These are phyloP conservation scores for Eurotiales sp. DNA, from an alignment of 2,329 filamentous ascomycete species.

Conservation along the genomic window DNA sequence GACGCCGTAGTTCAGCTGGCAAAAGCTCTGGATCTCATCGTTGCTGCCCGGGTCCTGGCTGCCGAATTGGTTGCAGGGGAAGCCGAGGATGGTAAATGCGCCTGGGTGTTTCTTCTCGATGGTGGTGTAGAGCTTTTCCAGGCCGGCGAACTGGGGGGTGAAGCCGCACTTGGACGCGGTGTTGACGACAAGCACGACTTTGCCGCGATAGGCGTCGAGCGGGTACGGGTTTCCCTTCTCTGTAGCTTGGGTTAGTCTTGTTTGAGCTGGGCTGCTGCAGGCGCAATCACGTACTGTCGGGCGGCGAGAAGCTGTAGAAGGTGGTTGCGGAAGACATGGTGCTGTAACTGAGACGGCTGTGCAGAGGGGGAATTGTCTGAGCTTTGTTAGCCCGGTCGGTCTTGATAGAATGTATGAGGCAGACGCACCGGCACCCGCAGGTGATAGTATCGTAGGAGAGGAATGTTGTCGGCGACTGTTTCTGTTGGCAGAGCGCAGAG, in stretches of 20 bases:
- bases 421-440: not conserved
- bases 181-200: constrained; percentile 95
- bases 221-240: constrained; percentile 70
- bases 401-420: no score
- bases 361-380: constrained; percentile 2
- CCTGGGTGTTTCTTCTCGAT: constrained; percentile 66
- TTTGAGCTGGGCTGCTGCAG: not conserved
- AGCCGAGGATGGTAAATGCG: constrained; percentile 84
- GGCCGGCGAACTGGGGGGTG: constrained; percentile 88
- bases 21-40: constrained; percentile 79
- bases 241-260: no score
- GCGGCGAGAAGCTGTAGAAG: constrained; percentile 59
- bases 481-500: no score
- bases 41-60: constrained; percentile 80
- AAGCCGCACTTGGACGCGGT: constrained; percentile 98
- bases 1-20: constrained; percentile 91
- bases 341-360: not conserved
- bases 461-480: no score
- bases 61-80: constrained; percentile 98
- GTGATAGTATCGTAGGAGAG: not conserved
- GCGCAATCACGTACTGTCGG: constrained; percentile 53
- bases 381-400: not conserved
- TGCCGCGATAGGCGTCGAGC: constrained; percentile 72
- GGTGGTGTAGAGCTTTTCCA: constrained; percentile 84
- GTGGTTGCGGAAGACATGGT: constrained; percentile 56